Percentiles rank a stretch among this genome's conserved stretches.
These are phyloP conservation scores for Aspergillus intermedius DNA, from an alignment of 2,329 filamentous ascomycete species.

Conservation along the genomic window DNA sequence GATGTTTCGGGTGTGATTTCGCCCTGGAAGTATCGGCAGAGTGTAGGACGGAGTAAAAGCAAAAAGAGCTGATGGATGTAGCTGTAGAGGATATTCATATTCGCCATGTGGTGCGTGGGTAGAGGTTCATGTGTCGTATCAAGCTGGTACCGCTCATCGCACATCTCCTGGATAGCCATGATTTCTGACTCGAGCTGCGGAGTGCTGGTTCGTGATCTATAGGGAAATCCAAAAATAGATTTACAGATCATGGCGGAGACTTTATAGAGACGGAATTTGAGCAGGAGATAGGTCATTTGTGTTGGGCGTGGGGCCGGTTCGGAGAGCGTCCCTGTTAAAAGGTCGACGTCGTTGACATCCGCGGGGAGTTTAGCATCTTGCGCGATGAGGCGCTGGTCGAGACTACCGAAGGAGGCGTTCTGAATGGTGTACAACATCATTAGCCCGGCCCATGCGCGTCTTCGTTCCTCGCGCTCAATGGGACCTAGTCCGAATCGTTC, in stretches of 20 bases:
- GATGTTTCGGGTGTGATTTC: conserved; percentile 25
- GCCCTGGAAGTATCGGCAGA: conserved; percentile 27
- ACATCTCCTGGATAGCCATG: conserved; percentile 23
- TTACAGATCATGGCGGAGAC: conserved; percentile 32
- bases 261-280: conserved; percentile 32
- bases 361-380: conserved; percentile 27
- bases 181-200: conserved; percentile 26
- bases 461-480: conserved; percentile 34
- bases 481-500: conserved; percentile 28
- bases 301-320: conserved; percentile 23
- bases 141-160: conserved; percentile 23
- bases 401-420: conserved; percentile 30
- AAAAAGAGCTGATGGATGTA: conserved; percentile 34
- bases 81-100: conserved; percentile 36
- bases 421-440: conserved; percentile 37
- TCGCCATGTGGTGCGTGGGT: conserved; percentile 30
- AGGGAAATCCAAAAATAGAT: conserved; percentile 23
- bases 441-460: conserved; percentile 34
- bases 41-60: conserved; percentile 30
- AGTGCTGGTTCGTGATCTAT: conserved; percentile 14
- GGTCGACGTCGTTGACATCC: conserved; percentile 32
- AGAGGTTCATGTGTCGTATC: conserved; percentile 20
- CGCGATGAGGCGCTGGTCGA: conserved; percentile 22
- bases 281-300: conserved; percentile 38
- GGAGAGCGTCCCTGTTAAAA: conserved; percentile 20